Evolutionary conservation across 805 yeast genomes (phyloP).

Genomic region (Blastobotrys parvus): DNA sequence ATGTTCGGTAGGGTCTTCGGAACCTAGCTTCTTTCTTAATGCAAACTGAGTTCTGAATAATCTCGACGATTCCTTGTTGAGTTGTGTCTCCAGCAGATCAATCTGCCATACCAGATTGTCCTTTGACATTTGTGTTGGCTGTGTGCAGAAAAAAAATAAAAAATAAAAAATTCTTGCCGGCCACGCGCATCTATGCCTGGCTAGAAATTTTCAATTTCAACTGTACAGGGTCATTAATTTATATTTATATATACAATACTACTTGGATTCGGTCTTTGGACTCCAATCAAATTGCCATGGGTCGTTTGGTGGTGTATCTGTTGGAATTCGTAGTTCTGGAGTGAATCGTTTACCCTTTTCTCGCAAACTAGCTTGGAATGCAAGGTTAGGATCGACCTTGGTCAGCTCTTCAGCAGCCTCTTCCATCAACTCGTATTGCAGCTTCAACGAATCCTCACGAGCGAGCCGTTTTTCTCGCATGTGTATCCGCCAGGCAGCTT

Average conservation of each 20-base stretch:
- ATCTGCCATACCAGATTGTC: slow-evolving; percentile 31
- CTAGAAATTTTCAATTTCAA: not conserved
- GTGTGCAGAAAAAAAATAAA: slow-evolving; percentile 20
- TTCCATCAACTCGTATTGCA: slow-evolving; percentile 57
- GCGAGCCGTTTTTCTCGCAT: slow-evolving; percentile 43
- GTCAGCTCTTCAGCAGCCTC: slow-evolving; percentile 66
- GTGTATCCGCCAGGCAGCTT: slow-evolving; percentile 69
- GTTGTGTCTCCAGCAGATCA: slow-evolving; percentile 30
- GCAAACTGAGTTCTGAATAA: slow-evolving; percentile 26
- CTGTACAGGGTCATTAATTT: not conserved
- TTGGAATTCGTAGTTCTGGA: slow-evolving; percentile 77
- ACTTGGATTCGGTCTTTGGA: slow-evolving; percentile 1
- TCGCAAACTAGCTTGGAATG: slow-evolving; percentile 48
- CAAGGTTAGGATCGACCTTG: slow-evolving; percentile 41
- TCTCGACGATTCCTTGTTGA: slow-evolving; percentile 21
- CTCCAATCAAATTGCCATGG: slow-evolving; percentile 58
- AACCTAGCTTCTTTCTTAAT: slow-evolving; percentile 18
- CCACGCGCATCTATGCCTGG: not conserved
- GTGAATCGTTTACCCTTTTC: slow-evolving; percentile 63
- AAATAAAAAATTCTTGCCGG: slow-evolving; percentile 22
- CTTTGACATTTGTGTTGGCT: slow-evolving; percentile 12
- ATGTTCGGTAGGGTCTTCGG: too few relatives aligned
- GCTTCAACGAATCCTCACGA: slow-evolving; percentile 28
- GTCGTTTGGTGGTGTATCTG: slow-evolving; percentile 76
- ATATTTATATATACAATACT: not conserved